Percentiles rank a stretch among this genome's conserved stretches.
Evolutionary conservation across 2,329 filamentous ascomycete species (phyloP).

Genomic region (Nectriaceae sp.): DNA sequence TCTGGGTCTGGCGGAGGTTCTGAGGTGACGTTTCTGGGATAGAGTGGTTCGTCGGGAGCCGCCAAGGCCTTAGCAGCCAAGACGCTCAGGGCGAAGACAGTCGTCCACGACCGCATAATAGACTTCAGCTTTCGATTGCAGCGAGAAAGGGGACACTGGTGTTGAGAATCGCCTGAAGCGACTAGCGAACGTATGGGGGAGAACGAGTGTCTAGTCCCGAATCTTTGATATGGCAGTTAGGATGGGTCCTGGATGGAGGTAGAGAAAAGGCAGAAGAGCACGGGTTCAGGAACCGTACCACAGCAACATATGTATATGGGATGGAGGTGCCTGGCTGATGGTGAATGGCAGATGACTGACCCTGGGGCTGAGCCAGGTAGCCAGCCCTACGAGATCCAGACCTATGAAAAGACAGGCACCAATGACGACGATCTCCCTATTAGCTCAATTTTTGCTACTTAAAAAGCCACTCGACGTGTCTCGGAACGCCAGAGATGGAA

Average conservation of each 20-base stretch:
- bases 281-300: conserved; percentile 4
- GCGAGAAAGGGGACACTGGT: conserved; percentile 12
- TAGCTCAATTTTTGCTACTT: conserved; percentile 15
- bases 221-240: not conserved
- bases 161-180: conserved; percentile 4
- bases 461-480: conserved; percentile 18
- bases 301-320: conserved; percentile 21
- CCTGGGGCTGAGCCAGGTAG: conserved; percentile 25
- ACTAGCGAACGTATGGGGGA: conserved; percentile 20
- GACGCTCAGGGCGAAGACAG: conserved; percentile 21
- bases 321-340: conserved; percentile 9
- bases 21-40: conserved; percentile 13
- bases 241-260: not conserved
- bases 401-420: conserved; percentile 9
- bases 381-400: conserved; percentile 23
- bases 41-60: conserved; percentile 5
- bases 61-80: conserved; percentile 17
- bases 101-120: conserved; percentile 25
- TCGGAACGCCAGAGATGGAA: conserved; percentile 9
- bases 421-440: conserved; percentile 15
- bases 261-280: conserved; percentile 3
- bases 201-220: conserved; percentile 15
- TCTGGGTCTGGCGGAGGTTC: too few species aligned
- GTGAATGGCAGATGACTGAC: conserved; percentile 3
- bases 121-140: conserved; percentile 7